Conservation (phyloP, 1,284 basidiomycete genomes). For the Golubevia sp. region DNA sequence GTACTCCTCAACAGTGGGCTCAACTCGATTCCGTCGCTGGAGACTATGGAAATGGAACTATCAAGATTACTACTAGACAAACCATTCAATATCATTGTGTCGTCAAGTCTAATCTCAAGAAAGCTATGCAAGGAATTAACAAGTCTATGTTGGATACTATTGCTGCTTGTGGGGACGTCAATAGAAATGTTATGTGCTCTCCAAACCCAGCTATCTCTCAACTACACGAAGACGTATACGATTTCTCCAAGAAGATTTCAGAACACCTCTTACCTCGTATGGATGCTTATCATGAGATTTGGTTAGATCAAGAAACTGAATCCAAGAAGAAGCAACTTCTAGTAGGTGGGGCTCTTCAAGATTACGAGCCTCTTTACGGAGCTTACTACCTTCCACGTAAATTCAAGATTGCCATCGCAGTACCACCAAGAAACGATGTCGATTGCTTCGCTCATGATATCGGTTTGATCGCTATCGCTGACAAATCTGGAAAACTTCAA, state of each 20-base stretch:
- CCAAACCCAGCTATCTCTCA: slow-evolving; percentile 85
- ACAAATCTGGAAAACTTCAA: slow-evolving; percentile 63
- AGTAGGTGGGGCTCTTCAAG: slow-evolving; percentile 85
- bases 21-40: slow-evolving; percentile 94
- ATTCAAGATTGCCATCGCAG: slow-evolving; percentile 97
- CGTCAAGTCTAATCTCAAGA: slow-evolving; percentile 93
- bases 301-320: slow-evolving; percentile 73
- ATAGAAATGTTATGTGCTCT: slow-evolving; percentile 88
- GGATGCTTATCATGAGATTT: slow-evolving; percentile 96
- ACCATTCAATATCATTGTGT: slow-evolving; percentile 99
- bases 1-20: slow-evolving; percentile 88
- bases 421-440: slow-evolving; percentile 94
- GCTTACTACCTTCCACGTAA: slow-evolving; percentile 93
- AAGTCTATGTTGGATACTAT: slow-evolving; percentile 88
- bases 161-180: slow-evolving; percentile 97
- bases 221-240: slow-evolving; percentile 81
- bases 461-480: slow-evolving; percentile 90
- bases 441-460: slow-evolving; percentile 96
- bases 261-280: slow-evolving; percentile 87
- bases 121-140: slow-evolving; percentile 96
- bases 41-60: slow-evolving; percentile 88
- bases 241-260: slow-evolving; percentile 84
- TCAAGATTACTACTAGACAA: slow-evolving; percentile 96
- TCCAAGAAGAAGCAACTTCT: slow-evolving; percentile 76
- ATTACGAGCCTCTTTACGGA: slow-evolving; percentile 94